Base-by-base conservation (phyloP, 192 early-diverging fungal genomes). In the Gryganskiella cystojenkinii region DNA sequence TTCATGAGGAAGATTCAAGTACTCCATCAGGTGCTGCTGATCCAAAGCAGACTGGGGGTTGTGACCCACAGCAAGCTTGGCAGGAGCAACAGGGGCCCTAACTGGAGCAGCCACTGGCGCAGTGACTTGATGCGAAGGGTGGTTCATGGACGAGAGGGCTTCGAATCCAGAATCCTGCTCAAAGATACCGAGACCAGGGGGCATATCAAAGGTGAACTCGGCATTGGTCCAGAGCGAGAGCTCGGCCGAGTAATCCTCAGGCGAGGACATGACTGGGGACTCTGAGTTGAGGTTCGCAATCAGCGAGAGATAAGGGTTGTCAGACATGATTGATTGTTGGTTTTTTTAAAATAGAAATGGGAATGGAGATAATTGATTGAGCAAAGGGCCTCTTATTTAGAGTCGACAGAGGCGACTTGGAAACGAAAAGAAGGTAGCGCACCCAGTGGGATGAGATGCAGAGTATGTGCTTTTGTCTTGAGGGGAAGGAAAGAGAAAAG, bases 131-230 rank as follows among this genome's bases (percentile, higher is more conserved):
- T 50, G 63, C 19, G 65, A 58, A 9, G 74, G 58, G 44, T 58
- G 61, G 67, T 78, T 78, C 31, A 78, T 37, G 46, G 74, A 63
- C 0, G 74, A 68, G 25, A 78, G 66, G 9, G 55, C 46, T 13
- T 69, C 61, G 37, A 78, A 78, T 0, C 74, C 74, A 31, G 75
- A 70, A 43, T 85, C 79, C 33, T 83, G 72, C 27, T 86, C 84
- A 74, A 74, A 83, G 67, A 87, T 81, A 27, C 85, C 83, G n/a
- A 81, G 72, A 45, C 85, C 85, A 37, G 85, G 85, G 35, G 82
- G 79, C 19, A 84, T 81, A 70, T 93, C 89, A n/a, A 89, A 86
- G 35, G 84, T 85, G 67, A 91, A 93, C 79, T 93, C 88, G 25
- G 87, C 86, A 58, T 89, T 89, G 46, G 90, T 80, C 83, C 87